Conservation (phyloP, 148 eudicot species). For the Camellia lanceoleosa region DNA sequence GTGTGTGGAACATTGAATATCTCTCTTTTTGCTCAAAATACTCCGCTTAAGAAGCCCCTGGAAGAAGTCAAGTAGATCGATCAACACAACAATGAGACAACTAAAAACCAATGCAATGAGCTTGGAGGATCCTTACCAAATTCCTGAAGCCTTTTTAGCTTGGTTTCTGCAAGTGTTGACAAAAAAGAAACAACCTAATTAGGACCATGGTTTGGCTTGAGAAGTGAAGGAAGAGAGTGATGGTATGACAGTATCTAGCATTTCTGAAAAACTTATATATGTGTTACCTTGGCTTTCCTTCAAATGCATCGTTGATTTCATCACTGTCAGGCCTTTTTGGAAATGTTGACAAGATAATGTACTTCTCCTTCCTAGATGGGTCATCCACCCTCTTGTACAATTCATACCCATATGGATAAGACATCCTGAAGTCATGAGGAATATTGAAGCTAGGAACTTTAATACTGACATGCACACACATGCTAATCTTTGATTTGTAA, state of each 20-base stretch:
- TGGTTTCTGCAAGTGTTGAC: constrained; percentile 42
- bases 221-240: background rate
- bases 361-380: constrained; percentile 67
- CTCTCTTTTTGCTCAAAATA: constrained; percentile 20
- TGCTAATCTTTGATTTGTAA: background rate
- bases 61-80: constrained; percentile 15
- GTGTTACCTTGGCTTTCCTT: constrained; percentile 66
- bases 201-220: background rate
- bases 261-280: background rate
- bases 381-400: constrained; percentile 87
- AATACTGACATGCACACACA: no score
- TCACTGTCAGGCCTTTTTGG: constrained; percentile 56
- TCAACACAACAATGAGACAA: constrained; percentile 9
- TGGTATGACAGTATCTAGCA: background rate
- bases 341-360: constrained; percentile 61
- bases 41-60: constrained; percentile 64
- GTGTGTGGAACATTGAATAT: background rate
- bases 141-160: constrained; percentile 42
- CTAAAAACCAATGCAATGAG: background rate
- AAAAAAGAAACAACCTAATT: constrained; percentile 2
- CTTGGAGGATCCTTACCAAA: constrained; percentile 45
- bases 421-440: constrained; percentile 49
- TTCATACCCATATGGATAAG: constrained; percentile 71
- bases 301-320: constrained; percentile 70
- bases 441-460: no score